Conservation (phyloP, 2,329 filamentous ascomycete species). For the Trichoderma gracile region DNA sequence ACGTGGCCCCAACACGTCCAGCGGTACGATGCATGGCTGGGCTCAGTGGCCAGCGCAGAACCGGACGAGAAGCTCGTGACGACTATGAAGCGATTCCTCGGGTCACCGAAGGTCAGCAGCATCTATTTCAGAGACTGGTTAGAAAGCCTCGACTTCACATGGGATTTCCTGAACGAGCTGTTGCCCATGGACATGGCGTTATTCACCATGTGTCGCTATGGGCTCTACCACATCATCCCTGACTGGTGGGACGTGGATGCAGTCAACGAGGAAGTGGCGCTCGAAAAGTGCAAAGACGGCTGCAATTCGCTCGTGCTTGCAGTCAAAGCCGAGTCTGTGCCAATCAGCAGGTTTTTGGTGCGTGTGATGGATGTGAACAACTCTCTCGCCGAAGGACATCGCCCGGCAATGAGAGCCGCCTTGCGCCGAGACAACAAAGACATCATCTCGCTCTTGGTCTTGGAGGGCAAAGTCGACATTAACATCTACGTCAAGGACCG, state of each 20-base stretch:
- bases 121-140: constrained; percentile 1
- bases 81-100: constrained; percentile 4
- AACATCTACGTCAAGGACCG: neutral
- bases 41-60: neutral
- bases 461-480: neutral
- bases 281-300: neutral
- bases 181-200: neutral
- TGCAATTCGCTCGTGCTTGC: neutral
- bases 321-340: neutral
- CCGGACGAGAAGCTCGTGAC: neutral
- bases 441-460: neutral
- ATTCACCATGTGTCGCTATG: neutral
- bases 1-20: neutral
- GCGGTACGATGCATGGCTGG: constrained; percentile 14
- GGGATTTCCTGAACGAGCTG: neutral
- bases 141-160: neutral
- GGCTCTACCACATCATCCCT: constrained; percentile 14
- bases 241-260: constrained; percentile 19
- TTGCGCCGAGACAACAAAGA: neutral
- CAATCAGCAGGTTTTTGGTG: neutral
- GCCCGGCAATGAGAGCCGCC: neutral
- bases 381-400: neutral
- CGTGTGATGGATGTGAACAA: neutral
- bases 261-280: neutral
- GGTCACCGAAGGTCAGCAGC: neutral